phyloP scores from a whole-genome alignment of 2,329 filamentous ascomycete species.

The Xylariaceae sp. region DNA sequence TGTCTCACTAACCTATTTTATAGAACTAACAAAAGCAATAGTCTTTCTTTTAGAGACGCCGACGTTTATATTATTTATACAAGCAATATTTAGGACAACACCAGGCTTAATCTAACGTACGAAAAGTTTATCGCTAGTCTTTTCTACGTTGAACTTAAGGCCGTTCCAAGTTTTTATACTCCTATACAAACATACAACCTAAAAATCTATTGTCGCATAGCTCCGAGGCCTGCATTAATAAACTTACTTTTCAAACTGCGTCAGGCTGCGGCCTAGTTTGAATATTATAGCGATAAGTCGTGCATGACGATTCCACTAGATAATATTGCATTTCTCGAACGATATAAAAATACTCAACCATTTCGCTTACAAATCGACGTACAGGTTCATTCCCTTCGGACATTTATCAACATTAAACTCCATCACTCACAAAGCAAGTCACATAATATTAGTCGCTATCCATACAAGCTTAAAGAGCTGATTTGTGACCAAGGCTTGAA shows the following conservation, averaged over 20 bases:
- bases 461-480: not conserved
- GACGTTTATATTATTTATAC: not conserved
- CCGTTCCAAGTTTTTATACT: not conserved
- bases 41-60: not conserved
- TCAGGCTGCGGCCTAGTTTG: not conserved
- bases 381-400: not conserved
- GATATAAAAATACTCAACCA: not conserved
- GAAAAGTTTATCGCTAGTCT: not conserved
- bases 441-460: not conserved
- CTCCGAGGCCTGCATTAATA: not conserved
- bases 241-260: not conserved
- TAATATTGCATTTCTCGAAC: not conserved
- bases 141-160: not conserved
- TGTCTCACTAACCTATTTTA: not conserved
- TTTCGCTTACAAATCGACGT: not conserved
- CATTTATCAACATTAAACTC: not conserved
- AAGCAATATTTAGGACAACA: not conserved
- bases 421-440: not conserved
- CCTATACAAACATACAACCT: not conserved
- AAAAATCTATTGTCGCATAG: not conserved
- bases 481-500: not conserved
- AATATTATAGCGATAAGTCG: not conserved
- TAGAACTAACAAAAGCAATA: not conserved
- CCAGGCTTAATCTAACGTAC: not conserved
- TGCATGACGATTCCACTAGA: not conserved